phyloP scores from a whole-genome alignment of 2,329 filamentous ascomycete genomes.

The Alternaria gaisen region DNA sequence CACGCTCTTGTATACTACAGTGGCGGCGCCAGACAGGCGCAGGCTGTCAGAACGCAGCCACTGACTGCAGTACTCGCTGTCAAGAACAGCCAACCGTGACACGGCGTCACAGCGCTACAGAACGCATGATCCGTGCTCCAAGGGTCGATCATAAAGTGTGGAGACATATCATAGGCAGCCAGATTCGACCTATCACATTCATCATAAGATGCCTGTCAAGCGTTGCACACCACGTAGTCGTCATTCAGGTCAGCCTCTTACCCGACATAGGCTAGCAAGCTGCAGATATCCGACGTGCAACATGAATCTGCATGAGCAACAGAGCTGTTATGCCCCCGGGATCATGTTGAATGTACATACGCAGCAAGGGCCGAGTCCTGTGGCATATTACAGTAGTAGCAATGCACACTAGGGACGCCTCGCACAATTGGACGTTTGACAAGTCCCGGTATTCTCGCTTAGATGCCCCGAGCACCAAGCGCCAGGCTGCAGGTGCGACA shows the following conservation, averaged over 20 bases:
- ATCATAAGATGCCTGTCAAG: not conserved
- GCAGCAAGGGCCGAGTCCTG: conserved; percentile 15
- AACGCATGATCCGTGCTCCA: not conserved
- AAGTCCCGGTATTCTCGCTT: not conserved
- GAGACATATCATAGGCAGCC: conserved; percentile 1
- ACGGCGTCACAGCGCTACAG: no score
- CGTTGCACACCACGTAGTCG: not conserved
- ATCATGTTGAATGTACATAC: not conserved
- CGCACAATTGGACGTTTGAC: not conserved
- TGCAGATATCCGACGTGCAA: conserved; percentile 23
- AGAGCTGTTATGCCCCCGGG: not conserved
- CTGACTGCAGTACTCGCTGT: conserved; percentile 10
- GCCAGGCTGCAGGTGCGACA: conserved; percentile 7
- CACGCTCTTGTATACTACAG: conserved; percentile 8
- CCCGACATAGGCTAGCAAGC: not conserved
- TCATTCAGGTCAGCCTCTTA: not conserved
- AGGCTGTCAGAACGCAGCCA: conserved; percentile 17
- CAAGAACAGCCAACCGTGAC: conserved; percentile 9
- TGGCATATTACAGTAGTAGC: not conserved
- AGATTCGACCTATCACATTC: conserved; percentile 12
- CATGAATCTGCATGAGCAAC: conserved; percentile 10
- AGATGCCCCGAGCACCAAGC: not conserved
- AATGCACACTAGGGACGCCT: not conserved
- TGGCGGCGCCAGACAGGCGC: not conserved
- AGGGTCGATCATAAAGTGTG: not conserved